These are phyloP conservation scores for Fusarium tjaetaba DNA, from an alignment of 2,329 filamentous ascomycete species.

Conservation along the genomic window DNA sequence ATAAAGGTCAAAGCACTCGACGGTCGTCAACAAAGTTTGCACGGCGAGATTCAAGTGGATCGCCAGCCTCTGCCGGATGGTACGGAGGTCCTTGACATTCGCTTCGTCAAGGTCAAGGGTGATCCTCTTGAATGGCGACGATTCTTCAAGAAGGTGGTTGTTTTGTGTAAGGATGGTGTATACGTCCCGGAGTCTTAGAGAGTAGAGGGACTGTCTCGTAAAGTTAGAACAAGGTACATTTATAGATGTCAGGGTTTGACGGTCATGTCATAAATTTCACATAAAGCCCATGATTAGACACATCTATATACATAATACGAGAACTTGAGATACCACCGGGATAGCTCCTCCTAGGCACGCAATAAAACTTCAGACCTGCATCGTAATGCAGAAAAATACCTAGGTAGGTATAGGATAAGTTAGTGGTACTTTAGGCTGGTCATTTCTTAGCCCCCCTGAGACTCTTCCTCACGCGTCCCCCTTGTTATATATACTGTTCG, in stretches of 20 bases:
- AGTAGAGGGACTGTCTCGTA: slow-evolving; percentile 32
- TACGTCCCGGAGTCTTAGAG: slow-evolving; percentile 60
- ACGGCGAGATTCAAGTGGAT: slow-evolving; percentile 80
- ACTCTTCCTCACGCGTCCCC: no score
- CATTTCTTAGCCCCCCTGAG: no score
- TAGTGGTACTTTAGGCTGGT: no score
- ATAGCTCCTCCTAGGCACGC: background rate
- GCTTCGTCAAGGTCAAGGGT: slow-evolving; percentile 94
- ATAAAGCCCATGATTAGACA: slow-evolving; percentile 9
- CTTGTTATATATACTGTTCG: background rate
- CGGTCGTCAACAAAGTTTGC: slow-evolving; percentile 74
- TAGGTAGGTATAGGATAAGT: no score
- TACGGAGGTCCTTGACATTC: slow-evolving; percentile 78
- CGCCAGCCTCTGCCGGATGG: slow-evolving; percentile 66
- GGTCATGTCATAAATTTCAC: no score
- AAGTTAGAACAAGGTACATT: background rate
- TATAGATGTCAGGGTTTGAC: background rate
- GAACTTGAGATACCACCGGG: background rate
- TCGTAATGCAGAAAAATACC: no score
- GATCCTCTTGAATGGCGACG: slow-evolving; percentile 96
- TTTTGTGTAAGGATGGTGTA: slow-evolving; percentile 87
- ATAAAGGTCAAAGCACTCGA: slow-evolving; percentile 82
- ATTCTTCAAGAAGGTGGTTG: slow-evolving; percentile 95
- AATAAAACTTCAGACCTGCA: background rate
- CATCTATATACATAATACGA: background rate